Evolutionary conservation across 2,329 filamentous ascomycete species (phyloP), one percentile per base, ranked within the genome.

Genomic region (Chalaropsis ovoidea): DNA sequence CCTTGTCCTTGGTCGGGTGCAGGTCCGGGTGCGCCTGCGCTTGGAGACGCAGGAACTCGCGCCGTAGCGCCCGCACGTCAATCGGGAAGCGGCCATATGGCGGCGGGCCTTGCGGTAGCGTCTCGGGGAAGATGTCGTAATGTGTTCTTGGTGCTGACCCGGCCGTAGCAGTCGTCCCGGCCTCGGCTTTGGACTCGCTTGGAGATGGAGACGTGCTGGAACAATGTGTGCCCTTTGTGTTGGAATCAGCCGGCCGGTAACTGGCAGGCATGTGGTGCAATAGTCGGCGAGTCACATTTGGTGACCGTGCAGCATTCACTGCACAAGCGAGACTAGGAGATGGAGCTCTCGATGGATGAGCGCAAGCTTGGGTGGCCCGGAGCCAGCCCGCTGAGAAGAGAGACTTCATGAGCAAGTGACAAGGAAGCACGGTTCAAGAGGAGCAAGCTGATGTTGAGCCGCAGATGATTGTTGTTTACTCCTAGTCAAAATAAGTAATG

Each of bases 41-140:
- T 76, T 99, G 94, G 0, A 96, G 82, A 68, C 84, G 82, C 15
- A 97, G 84, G 77, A 95, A 97, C 74, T 99, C 94, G 69, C 83
- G 83, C 62, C 89, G 88, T 22, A 97, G 82, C 17, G 82, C 78
- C 66, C 81, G 79, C 13, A 83, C 73, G 73, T 95, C 81, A 72
- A 97, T 84, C 15, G 79, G 76, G 80, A 97, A 99, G 67, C 85
- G 81, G 0, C 91, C 87, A 0, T 72, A 65, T 0, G 93, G 93
- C 0, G 94, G 94, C 0, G 90, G 88, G 1, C 93, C 93, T 0
- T 75, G 64, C 0, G 91, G 84, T 2, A 96, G 81, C 2, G 91
- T 89, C 41, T 82, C 74, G 1, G 92, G 91, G 79, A 99, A 99
- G 76, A 97, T 84, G 65, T 86, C 84, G 81, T 96, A 97, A 80